phyloP scores from a whole-genome alignment of 2,329 filamentous ascomycete species.

The Xylaria sp. region DNA sequence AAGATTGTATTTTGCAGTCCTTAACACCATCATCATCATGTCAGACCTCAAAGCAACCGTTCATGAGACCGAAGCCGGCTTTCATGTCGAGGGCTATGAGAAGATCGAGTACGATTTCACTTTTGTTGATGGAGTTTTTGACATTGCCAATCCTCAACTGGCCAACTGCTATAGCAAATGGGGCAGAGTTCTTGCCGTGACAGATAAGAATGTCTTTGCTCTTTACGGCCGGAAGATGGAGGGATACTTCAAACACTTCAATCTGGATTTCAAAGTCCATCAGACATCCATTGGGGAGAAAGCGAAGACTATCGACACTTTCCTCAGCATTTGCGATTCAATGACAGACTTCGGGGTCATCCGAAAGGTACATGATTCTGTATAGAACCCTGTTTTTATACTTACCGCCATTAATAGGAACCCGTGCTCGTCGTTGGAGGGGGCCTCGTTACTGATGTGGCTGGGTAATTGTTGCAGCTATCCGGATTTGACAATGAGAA shows the following conservation, averaged over 20 bases:
- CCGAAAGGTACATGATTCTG: slow-evolving; percentile 54
- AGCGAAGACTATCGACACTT: slow-evolving; percentile 74
- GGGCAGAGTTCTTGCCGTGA: slow-evolving; percentile 70
- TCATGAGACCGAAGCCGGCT: slow-evolving; percentile 66
- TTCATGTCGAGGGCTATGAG: slow-evolving; percentile 75
- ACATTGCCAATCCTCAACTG: slow-evolving; percentile 63
- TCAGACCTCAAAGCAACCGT: slow-evolving; percentile 73
- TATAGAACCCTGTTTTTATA: background rate
- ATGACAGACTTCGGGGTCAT: slow-evolving; percentile 77
- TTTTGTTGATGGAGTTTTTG: slow-evolving; percentile 73
- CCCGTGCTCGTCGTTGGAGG: slow-evolving; percentile 71
- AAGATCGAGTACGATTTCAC: slow-evolving; percentile 79
- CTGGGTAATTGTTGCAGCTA: slow-evolving; percentile 62
- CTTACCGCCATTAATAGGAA: slow-evolving; percentile 49
- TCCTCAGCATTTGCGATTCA: slow-evolving; percentile 72
- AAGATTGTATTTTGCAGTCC: background rate
- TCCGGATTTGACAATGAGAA: background rate
- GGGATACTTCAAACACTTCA: slow-evolving; percentile 69
- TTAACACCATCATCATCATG: slow-evolving; percentile 53
- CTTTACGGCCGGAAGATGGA: slow-evolving; percentile 71
- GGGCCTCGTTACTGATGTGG: slow-evolving; percentile 74
- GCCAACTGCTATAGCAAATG: slow-evolving; percentile 69
- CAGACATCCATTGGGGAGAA: slow-evolving; percentile 78
- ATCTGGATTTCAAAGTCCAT: slow-evolving; percentile 67
- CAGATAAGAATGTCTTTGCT: slow-evolving; percentile 73